A percentile compares a stretch with the other conserved stretches of the same genome.
Conservation (phyloP, 2,329 filamentous ascomycete genomes). For the Cladosporium austrohemisphaericum region DNA sequence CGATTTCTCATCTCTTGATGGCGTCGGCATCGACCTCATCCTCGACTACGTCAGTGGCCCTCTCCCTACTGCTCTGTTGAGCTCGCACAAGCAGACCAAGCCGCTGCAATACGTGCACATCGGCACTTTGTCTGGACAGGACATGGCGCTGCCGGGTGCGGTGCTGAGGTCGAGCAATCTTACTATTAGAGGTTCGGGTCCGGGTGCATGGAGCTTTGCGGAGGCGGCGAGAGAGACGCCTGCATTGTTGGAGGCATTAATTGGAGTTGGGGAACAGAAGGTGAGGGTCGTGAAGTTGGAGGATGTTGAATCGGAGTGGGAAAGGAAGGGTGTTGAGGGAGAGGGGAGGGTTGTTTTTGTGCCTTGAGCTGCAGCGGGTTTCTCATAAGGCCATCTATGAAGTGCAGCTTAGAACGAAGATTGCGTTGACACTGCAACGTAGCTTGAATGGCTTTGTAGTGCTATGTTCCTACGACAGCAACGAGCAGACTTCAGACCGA, state of each 20-base stretch:
- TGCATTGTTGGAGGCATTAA: constrained; percentile 22
- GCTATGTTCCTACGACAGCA: neutral
- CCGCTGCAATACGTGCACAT: constrained; percentile 54
- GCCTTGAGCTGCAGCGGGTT: too few species aligned
- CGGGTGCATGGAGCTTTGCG: constrained; percentile 27
- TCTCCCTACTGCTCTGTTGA: constrained; percentile 41
- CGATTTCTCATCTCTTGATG: constrained; percentile 41
- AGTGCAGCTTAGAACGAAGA: too few species aligned
- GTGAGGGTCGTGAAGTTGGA: constrained; percentile 24
- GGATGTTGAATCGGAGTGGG: constrained; percentile 27
- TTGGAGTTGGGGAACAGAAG: constrained; percentile 22
- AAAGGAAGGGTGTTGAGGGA: constrained; percentile 18
- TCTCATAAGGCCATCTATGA: too few species aligned
- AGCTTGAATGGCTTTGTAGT: neutral
- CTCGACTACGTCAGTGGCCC: constrained; percentile 57
- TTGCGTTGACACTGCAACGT: neutral
- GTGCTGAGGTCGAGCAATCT: constrained; percentile 50
- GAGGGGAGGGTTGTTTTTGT: constrained; percentile 8
- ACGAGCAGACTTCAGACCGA: neutral
- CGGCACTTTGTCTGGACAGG: constrained; percentile 43
- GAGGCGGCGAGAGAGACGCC: constrained; percentile 23
- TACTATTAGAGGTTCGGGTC: constrained; percentile 34
- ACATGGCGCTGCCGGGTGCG: constrained; percentile 40
- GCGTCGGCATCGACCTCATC: constrained; percentile 49
- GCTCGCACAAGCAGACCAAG: constrained; percentile 39